These are phyloP conservation scores for Macroventuria anomochaeta DNA, from an alignment of 2,329 filamentous ascomycete genomes.

Conservation along the genomic window DNA sequence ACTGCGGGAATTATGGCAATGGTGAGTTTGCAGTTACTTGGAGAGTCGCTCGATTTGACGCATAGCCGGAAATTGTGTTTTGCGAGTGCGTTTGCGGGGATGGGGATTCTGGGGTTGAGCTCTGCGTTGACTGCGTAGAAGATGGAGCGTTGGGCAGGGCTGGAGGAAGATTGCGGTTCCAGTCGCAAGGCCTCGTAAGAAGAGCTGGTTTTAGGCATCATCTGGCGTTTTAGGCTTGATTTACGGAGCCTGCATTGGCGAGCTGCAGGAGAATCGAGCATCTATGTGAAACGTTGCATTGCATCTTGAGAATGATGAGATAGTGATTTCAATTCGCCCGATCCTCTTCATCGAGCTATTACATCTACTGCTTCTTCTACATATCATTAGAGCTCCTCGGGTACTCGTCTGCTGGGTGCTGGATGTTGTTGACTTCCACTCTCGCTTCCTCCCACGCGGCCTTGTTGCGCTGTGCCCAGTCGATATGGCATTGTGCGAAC, in stretches of 20 bases:
- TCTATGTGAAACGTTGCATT: no score
- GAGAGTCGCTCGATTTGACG: constrained; percentile 82
- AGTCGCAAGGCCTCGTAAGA: no score
- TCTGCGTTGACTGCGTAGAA: constrained; percentile 74
- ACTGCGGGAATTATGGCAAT: constrained; percentile 96
- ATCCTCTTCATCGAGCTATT: background rate
- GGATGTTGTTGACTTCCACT: constrained; percentile 87
- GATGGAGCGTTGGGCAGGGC: background rate
- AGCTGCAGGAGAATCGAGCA: no score
- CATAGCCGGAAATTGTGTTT: constrained; percentile 80
- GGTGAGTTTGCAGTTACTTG: constrained; percentile 87
- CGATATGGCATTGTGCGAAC: constrained; percentile 89
- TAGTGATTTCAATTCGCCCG: background rate
- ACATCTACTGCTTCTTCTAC: constrained; percentile 6
- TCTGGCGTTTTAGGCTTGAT: no score
- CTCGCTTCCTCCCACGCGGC: constrained; percentile 93
- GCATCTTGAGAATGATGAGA: no score
- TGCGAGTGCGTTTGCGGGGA: constrained; percentile 81
- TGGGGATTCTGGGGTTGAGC: constrained; percentile 85
- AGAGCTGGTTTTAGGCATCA: no score
- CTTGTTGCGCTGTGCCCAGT: constrained; percentile 91
- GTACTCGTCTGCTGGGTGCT: constrained; percentile 47
- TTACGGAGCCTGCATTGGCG: no score
- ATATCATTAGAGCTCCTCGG: constrained; percentile 25
- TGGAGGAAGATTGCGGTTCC: no score